Evolutionary conservation across 805 yeast species (phyloP).

Genomic region (Ogataea thermomethanolica): DNA sequence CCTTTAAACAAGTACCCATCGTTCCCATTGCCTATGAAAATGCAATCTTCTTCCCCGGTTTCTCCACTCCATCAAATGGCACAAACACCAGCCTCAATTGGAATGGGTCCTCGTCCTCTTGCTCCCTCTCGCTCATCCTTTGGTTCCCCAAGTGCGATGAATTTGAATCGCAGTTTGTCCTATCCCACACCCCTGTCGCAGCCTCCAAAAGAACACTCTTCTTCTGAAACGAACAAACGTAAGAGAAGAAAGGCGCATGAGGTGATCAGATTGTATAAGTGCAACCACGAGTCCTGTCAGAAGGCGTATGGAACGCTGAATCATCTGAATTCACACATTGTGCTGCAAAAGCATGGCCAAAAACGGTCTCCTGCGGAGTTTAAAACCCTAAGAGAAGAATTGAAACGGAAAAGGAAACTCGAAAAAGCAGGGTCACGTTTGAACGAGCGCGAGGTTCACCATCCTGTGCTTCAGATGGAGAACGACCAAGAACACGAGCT

Average conservation of each 20-base stretch:
- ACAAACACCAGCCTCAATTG: not conserved
- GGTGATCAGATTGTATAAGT: constrained; percentile 51
- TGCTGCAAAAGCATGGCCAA: constrained; percentile 50
- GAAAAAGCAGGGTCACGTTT: constrained; percentile 20
- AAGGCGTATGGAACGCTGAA: constrained; percentile 60
- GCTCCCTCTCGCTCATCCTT: constrained; percentile 10
- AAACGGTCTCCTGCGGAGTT: constrained; percentile 55
- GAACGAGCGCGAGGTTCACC: constrained; percentile 14
- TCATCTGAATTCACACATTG: constrained; percentile 55
- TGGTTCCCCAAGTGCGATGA: constrained; percentile 11
- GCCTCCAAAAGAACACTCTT: constrained; percentile 1
- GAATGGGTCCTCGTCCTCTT: constrained; percentile 4
- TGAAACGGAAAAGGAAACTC: constrained; percentile 31
- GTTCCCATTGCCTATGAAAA: constrained; percentile 9
- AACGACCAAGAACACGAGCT: constrained; percentile 6
- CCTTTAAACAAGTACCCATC: constrained; percentile 5
- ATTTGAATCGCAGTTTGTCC: constrained; percentile 2
- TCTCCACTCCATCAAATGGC: constrained; percentile 8
- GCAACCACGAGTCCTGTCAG: constrained; percentile 44
- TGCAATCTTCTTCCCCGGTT: constrained; percentile 5
- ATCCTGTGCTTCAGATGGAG: constrained; percentile 1
- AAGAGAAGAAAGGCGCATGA: constrained; percentile 54
- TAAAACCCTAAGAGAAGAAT: constrained; percentile 43
- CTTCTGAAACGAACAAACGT: constrained; percentile 33
- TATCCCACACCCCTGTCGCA: constrained; percentile 6